Evolutionary conservation across 192 early-diverging fungal genomes (phyloP).

Genomic region (Backusella tarrabulga): DNA sequence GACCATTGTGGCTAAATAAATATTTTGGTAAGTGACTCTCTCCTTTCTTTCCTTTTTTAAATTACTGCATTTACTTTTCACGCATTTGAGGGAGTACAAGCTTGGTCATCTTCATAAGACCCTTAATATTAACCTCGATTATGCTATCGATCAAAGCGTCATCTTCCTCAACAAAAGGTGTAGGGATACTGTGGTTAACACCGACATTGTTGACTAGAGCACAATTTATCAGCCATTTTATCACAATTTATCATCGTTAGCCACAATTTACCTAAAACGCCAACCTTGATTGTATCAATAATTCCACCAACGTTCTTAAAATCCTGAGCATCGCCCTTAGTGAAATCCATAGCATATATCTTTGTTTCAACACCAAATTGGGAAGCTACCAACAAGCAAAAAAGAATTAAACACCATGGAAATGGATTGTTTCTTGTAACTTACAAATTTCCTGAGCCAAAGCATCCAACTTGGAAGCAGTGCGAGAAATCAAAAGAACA

Average conservation of each 20-base stretch:
- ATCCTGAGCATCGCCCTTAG: conserved; percentile 56
- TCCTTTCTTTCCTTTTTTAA: neutral
- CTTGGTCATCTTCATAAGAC: conserved; percentile 79
- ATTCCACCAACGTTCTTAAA: conserved; percentile 63
- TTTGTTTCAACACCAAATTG: conserved; percentile 63
- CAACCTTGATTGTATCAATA: conserved; percentile 56
- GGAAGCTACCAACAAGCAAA: conserved; percentile 1
- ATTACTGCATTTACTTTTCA: conserved; percentile 37
- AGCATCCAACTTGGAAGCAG: conserved; percentile 72
- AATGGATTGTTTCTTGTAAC: neutral
- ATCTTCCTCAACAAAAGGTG: conserved; percentile 76
- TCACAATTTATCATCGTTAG: neutral
- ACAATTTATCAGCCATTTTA: neutral
- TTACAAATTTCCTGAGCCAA: conserved; percentile 68
- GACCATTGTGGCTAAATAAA: conserved; percentile 58
- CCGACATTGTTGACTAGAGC: conserved; percentile 93
- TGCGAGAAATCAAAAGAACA: conserved; percentile 81
- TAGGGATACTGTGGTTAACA: conserved; percentile 88
- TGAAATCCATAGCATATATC: conserved; percentile 79
- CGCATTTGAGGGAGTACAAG: conserved; percentile 82
- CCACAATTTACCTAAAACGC: conserved; percentile 48
- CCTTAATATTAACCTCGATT: conserved; percentile 85
- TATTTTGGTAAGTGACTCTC: neutral
- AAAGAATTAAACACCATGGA: neutral
- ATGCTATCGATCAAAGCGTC: conserved; percentile 65